Percentiles rank a stretch among this genome's conserved stretches.
phyloP scores from a whole-genome alignment of 257 asterid species.

The Rubia yunnanensis region DNA sequence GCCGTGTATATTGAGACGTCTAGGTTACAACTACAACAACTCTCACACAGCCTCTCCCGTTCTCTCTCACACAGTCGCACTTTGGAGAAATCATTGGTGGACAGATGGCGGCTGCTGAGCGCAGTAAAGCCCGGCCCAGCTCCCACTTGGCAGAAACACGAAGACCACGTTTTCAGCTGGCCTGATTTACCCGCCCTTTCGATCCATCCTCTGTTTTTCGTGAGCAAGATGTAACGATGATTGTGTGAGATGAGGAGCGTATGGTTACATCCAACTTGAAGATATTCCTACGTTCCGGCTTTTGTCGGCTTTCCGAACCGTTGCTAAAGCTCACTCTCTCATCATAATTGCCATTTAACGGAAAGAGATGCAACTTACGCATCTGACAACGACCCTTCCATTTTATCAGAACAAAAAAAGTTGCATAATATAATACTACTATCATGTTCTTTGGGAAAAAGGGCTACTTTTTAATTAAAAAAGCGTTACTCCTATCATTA shows the following conservation, averaged over 20 bases:
- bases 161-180: neutral
- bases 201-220: neutral
- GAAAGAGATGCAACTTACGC: neutral
- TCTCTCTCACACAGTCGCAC: neutral
- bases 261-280: conserved; percentile 4
- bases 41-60: neutral
- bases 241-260: neutral
- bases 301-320: neutral
- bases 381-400: no score
- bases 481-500: no score
- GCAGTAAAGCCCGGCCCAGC: neutral
- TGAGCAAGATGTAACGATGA: neutral
- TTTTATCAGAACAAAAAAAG: no score
- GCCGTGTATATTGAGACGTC: neutral
- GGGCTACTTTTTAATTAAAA: no score
- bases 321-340: neutral
- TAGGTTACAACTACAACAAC: neutral
- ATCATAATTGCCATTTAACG: conserved; percentile 8
- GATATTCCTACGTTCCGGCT: neutral
- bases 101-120: neutral
- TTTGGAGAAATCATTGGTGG: neutral
- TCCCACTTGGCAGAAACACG: neutral
- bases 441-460: no score
- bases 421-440: no score
- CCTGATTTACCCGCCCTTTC: neutral